Evolutionary conservation across 1,139 yeast genomes (phyloP), one percentile per base, ranked within the genome.

Genomic region (Casaregolazyma suthepensis): DNA sequence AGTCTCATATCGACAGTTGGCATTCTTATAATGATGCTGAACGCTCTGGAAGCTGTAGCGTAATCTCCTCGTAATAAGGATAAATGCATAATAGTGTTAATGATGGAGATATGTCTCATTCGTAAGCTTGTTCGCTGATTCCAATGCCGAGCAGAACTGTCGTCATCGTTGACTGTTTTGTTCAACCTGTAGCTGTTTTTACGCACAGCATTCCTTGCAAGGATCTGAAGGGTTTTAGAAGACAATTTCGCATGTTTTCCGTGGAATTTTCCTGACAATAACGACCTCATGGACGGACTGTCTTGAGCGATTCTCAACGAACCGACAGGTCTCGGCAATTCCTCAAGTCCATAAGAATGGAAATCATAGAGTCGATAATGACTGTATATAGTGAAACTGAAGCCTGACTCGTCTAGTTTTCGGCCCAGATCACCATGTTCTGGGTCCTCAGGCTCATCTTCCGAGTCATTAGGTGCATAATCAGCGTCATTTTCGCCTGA

Each of bases 1-100:
- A 71, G 62, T 48, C 79, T 63, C 3, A 77, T 59, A 60, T 77
- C 79, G 3, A 75, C 71, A n/a, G 62, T 61, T 1, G 75, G 75
- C 7, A 73, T 61, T 46, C 79, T 63, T 1, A 77, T 63, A 15
- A 77, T 56, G 5, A 73, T 47, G 45, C 79, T 69, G 56, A 75
- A 75, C 1, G 74, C 64, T 53, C 74, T 70, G 54, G 74, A 75
- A 0, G 80, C 79, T 35, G 70, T 40, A 9, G 63, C 59, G 75
- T 78, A 76, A 46, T 76, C 75, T 31, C 68, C 59, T 12, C 73
- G 61, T 40, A 76, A 63, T 22, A 77, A 61, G 45, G 69, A 61
- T 42, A 57, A n/a, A 23, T 61, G 64, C 45, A 65, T 47, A 5
- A 64, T 42, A 6, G 59, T 48, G 44, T 56, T 58, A 10, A 64